A percentile compares a stretch with the other conserved stretches of the same genome.
Evolutionary conservation across 208 protist species (phyloP).

Genomic region (Vickermania spadyakhi): DNA sequence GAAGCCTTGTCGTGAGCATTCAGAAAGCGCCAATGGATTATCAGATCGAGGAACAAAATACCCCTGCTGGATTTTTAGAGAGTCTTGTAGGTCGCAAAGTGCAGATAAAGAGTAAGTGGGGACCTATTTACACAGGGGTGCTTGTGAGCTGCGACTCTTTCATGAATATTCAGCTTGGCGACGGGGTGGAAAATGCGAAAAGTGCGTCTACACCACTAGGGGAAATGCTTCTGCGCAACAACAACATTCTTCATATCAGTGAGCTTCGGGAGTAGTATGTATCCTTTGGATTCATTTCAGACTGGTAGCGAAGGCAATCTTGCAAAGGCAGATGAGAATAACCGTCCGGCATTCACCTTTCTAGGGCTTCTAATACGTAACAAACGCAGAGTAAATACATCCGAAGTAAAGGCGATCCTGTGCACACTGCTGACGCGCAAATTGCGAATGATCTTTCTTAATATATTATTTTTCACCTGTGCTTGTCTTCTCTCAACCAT

Average conservation of each 20-base stretch:
- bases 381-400: no score
- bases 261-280: constrained; percentile 37
- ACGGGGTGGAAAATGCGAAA: constrained; percentile 52
- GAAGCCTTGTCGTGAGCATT: no score
- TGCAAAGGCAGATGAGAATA: no score
- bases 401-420: no score
- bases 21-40: background rate
- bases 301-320: no score
- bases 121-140: constrained; percentile 95
- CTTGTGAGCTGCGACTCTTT: constrained; percentile 94
- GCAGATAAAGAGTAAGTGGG: constrained; percentile 98
- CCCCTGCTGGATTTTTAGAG: constrained; percentile 87
- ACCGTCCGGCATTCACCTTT: no score
- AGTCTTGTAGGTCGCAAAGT: constrained; percentile 92
- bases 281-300: no score
- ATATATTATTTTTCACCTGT: no score
- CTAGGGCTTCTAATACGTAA: no score
- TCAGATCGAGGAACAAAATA: constrained; percentile 47
- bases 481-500: background rate
- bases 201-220: constrained; percentile 68
- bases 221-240: constrained; percentile 82
- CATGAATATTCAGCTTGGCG: constrained; percentile 96
- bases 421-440: no score
- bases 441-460: no score
- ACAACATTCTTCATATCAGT: constrained; percentile 88